phyloP scores from a whole-genome alignment of 441 rosid genomes.

The Omphalea diandra region DNA sequence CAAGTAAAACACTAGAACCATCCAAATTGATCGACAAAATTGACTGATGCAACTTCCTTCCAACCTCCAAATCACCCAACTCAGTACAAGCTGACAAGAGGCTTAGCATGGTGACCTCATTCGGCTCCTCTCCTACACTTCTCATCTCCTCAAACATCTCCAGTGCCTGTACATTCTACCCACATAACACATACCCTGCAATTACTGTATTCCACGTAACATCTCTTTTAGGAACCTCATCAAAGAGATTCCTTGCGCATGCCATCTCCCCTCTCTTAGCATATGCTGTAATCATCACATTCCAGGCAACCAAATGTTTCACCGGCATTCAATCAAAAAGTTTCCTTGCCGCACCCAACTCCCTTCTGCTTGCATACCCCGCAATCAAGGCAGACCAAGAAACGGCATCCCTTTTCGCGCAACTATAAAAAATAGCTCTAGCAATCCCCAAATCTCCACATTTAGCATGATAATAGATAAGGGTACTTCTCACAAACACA shows the following conservation, averaged over 20 bases:
- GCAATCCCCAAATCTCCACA: conserved; percentile 70
- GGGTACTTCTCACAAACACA: conserved; percentile 61
- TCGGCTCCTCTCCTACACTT: conserved; percentile 47
- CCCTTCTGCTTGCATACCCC: conserved; percentile 71
- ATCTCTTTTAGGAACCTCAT: conserved; percentile 57
- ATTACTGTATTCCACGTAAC: conserved; percentile 80
- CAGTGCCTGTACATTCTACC: conserved; percentile 48
- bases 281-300: conserved; percentile 68
- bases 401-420: conserved; percentile 51
- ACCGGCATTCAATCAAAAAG: conserved; percentile 56
- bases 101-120: conserved; percentile 76
- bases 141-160: conserved; percentile 59
- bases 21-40: conserved; percentile 36
- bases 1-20: conserved; percentile 46
- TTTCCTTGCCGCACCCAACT: conserved; percentile 43
- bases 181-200: conserved; percentile 53
- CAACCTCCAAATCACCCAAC: conserved; percentile 55
- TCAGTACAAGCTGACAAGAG: conserved; percentile 65
- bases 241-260: conserved; percentile 53
- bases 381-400: conserved; percentile 83
- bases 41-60: conserved; percentile 49
- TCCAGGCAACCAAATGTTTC: conserved; percentile 78
- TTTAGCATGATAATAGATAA: conserved; percentile 71
- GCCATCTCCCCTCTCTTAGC: conserved; percentile 57
- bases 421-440: conserved; percentile 49